Percentiles rank a stretch among this genome's conserved stretches.
Conservation (phyloP, 1,284 basidiomycete species). For the Ceratobasidium sp. region DNA sequence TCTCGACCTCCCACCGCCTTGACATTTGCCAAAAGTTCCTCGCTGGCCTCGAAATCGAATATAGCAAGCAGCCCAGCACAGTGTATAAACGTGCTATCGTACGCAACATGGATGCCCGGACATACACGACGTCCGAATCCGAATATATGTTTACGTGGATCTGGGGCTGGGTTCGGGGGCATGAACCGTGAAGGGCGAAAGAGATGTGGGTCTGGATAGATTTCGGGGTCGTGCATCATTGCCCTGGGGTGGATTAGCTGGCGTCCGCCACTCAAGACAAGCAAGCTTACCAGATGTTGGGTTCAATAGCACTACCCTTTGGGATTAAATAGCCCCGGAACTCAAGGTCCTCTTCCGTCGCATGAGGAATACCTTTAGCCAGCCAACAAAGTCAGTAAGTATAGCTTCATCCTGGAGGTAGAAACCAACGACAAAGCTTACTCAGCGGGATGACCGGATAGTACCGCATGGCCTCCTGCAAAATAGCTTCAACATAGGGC, state of each 20-base stretch:
- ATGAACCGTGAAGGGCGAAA: slow-evolving; percentile 42
- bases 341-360: slow-evolving; percentile 15
- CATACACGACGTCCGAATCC: slow-evolving; percentile 43
- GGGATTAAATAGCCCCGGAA: slow-evolving; percentile 27
- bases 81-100: slow-evolving; percentile 41
- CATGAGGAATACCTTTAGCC: slow-evolving; percentile 6
- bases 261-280: background rate
- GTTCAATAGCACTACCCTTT: slow-evolving; percentile 26
- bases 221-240: slow-evolving; percentile 46
- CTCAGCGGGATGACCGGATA: slow-evolving; percentile 20
- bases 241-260: slow-evolving; percentile 8
- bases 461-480: slow-evolving; percentile 52
- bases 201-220: slow-evolving; percentile 41
- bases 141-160: slow-evolving; percentile 39
- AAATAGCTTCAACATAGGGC: slow-evolving; percentile 50
- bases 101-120: slow-evolving; percentile 48
- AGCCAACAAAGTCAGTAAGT: too few species aligned
- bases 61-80: slow-evolving; percentile 33
- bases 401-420: background rate
- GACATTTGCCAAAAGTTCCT: slow-evolving; percentile 13
- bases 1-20: slow-evolving; percentile 10
- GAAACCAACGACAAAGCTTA: background rate
- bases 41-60: slow-evolving; percentile 25
- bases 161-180: slow-evolving; percentile 33
- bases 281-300: slow-evolving; percentile 18